A percentile compares a stretch with the other conserved stretches of the same genome.
phyloP scores from a whole-genome alignment of 805 yeast species.

The Lipomyces sp. region DNA sequence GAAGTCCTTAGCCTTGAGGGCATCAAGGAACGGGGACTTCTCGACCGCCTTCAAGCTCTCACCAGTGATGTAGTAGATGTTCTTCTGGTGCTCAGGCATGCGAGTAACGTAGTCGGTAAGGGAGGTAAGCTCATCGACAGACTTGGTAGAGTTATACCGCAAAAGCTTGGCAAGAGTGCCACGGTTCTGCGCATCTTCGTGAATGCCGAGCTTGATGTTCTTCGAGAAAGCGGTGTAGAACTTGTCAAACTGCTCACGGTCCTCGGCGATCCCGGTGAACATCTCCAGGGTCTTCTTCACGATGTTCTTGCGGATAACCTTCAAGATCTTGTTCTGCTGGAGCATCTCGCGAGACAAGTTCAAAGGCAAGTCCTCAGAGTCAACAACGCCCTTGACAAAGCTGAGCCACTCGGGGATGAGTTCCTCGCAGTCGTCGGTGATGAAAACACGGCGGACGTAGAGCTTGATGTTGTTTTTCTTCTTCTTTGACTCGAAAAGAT shows the following conservation, averaged over 20 bases:
- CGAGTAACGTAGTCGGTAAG: conserved; percentile 96
- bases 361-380: conserved; percentile 98
- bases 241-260: conserved; percentile 95
- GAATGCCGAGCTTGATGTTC: conserved; percentile 98
- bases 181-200: conserved; percentile 99
- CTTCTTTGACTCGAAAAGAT: conserved; percentile 96
- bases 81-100: conserved; percentile 99
- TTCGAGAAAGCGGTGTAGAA: conserved; percentile 97
- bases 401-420: conserved; percentile 98
- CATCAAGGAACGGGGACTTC: conserved; percentile 98
- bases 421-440: conserved; percentile 99
- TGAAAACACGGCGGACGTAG: conserved; percentile 98
- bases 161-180: conserved; percentile 88
- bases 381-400: conserved; percentile 98
- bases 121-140: conserved; percentile 90
- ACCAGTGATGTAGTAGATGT: conserved; percentile 99
- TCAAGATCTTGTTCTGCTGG: conserved; percentile 99
- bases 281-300: conserved; percentile 98
- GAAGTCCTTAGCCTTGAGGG: conserved; percentile 95
- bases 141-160: conserved; percentile 96
- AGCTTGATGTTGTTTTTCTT: conserved; percentile 98
- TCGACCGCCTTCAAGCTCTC: conserved; percentile 96
- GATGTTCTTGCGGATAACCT: conserved; percentile 98
- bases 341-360: conserved; percentile 99
- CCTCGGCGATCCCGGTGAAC: conserved; percentile 99